Evolutionary conservation across 805 yeast species (phyloP).

Genomic region (Phaffomyces thermotolerans): DNA sequence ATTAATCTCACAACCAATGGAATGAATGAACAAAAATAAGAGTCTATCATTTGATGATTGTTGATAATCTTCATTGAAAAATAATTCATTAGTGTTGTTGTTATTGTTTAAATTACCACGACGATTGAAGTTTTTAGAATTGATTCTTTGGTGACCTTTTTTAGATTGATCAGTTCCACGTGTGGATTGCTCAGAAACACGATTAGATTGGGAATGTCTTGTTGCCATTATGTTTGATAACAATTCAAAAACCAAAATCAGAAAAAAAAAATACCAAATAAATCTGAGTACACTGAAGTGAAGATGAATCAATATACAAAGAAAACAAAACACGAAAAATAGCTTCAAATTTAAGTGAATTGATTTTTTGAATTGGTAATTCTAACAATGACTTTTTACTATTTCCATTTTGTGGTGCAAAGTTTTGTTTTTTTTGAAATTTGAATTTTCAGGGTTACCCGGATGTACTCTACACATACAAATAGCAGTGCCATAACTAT

Average conservation of each 20-base stretch:
- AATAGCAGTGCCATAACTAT: neutral
- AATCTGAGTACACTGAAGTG: too few relatives aligned
- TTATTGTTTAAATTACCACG: neutral
- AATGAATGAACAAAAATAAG: constrained; percentile 44
- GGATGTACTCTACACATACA: neutral
- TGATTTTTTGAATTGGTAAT: too few relatives aligned
- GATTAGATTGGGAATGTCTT: constrained; percentile 4
- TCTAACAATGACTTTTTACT: too few relatives aligned
- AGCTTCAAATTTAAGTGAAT: too few relatives aligned
- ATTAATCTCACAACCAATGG: constrained; percentile 51
- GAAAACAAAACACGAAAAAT: too few relatives aligned
- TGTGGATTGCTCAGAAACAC: neutral
- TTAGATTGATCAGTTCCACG: constrained; percentile 1
- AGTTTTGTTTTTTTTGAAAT: too few relatives aligned
- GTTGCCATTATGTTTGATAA: constrained; percentile 3
- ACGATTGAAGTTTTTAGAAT: constrained; percentile 12
- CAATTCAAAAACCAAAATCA: too few relatives aligned
- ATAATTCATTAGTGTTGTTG: constrained; percentile 3
- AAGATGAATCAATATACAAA: too few relatives aligned
- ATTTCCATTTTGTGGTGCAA: too few relatives aligned
- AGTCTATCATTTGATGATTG: constrained; percentile 42
- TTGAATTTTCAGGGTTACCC: too few relatives aligned
- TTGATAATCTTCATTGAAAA: constrained; percentile 23
- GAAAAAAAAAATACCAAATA: too few relatives aligned
- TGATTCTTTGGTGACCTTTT: constrained; percentile 11